These are phyloP conservation scores for Colletotrichum trifolii DNA, from an alignment of 2,329 filamentous ascomycete species.

Conservation along the genomic window DNA sequence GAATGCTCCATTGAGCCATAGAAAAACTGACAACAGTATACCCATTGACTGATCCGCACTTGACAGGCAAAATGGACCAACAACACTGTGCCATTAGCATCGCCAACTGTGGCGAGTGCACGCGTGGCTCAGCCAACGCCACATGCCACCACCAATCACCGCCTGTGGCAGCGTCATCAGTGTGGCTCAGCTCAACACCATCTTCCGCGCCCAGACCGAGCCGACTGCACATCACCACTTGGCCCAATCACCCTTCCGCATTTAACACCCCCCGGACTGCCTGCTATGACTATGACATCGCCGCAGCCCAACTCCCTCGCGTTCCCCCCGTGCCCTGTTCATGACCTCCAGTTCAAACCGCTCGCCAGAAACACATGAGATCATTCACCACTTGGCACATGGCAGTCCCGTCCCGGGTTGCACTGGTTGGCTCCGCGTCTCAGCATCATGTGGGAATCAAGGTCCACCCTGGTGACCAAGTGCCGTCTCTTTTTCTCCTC, in stretches of 20 bases:
- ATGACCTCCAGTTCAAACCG: too few relatives aligned
- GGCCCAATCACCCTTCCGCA: constrained; percentile 7
- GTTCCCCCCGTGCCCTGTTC: neutral
- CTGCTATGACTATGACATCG: constrained; percentile 14
- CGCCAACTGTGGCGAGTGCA: constrained; percentile 23
- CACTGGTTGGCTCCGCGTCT: neutral
- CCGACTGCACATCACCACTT: constrained; percentile 8
- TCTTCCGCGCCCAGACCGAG: neutral
- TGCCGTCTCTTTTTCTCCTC: neutral
- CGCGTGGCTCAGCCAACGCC: constrained; percentile 3
- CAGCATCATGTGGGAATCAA: constrained; percentile 2
- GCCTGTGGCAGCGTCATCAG: neutral
- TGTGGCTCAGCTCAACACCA: constrained; percentile 21
- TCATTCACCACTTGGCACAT: constrained; percentile 16
- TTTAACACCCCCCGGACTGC: neutral
- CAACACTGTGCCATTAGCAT: too few relatives aligned
- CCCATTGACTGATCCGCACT: too few relatives aligned
- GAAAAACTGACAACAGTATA: too few relatives aligned
- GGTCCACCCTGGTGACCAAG: constrained; percentile 10
- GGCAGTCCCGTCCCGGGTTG: too few relatives aligned
- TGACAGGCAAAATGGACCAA: too few relatives aligned
- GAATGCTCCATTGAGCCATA: too few relatives aligned
- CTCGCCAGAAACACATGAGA: constrained; percentile 8
- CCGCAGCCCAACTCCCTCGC: neutral
- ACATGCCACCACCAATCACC: neutral